A percentile compares a stretch with the other conserved stretches of the same genome.
Conservation (phyloP, 352 stramenopile species). For the Phytophthora nicotianae region DNA sequence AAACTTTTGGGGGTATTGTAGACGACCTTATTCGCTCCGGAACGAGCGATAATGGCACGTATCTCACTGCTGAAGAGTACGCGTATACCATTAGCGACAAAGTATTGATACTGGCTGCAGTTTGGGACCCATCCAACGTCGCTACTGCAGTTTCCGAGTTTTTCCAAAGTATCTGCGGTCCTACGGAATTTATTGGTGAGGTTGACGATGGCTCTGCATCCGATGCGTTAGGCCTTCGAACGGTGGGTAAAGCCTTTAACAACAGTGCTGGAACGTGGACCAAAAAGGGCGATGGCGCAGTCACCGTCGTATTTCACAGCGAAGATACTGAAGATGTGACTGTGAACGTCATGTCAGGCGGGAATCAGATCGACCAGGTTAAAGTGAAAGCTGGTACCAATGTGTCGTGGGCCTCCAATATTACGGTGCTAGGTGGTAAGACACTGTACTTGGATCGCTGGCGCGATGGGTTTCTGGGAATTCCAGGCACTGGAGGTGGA, state of each 20-base stretch:
- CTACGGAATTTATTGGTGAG: conserved; percentile 43
- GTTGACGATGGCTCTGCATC: conserved; percentile 46
- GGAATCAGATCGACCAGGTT: conserved; percentile 30
- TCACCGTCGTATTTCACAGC: conserved; percentile 33
- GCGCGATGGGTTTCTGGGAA: conserved; percentile 31
- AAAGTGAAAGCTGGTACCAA: conserved; percentile 24
- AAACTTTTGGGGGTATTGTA: conserved; percentile 49
- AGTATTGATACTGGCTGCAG: conserved; percentile 37
- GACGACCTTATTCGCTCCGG: conserved; percentile 40
- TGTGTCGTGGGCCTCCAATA: conserved; percentile 23
- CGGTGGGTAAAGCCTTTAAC: conserved; percentile 39
- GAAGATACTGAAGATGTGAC: conserved; percentile 36
- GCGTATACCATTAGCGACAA: conserved; percentile 44
- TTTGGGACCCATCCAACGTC: conserved; percentile 45
- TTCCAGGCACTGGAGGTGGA: neutral
- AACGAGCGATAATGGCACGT: conserved; percentile 32
- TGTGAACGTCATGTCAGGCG: conserved; percentile 39
- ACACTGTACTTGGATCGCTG: conserved; percentile 45
- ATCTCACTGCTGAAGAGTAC: conserved; percentile 33
- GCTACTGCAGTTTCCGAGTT: conserved; percentile 39
- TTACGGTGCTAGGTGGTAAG: conserved; percentile 30
- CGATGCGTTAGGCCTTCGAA: conserved; percentile 38
- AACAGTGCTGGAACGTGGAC: conserved; percentile 34
- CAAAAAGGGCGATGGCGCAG: conserved; percentile 23
- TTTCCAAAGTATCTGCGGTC: conserved; percentile 52